phyloP scores from a whole-genome alignment of 805 yeast species.

The Zygoascus biomembranicola region DNA sequence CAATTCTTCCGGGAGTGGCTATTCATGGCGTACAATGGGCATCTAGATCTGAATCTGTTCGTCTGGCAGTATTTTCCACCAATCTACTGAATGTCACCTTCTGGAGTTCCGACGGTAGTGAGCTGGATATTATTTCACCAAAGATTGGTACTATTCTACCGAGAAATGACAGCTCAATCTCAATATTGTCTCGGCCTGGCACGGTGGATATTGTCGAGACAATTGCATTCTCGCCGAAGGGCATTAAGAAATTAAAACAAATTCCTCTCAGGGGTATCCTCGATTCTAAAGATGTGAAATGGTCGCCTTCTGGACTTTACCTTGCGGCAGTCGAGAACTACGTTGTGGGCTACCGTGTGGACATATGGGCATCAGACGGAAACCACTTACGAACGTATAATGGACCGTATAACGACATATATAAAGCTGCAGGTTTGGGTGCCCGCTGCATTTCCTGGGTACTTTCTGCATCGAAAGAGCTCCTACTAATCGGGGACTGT shows the following conservation, averaged over 20 bases:
- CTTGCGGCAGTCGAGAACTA: constrained; percentile 15
- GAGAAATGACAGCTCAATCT: not conserved
- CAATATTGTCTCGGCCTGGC: constrained; percentile 8
- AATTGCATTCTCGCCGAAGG: constrained; percentile 1
- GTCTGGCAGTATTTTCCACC: constrained; percentile 11
- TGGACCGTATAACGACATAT: constrained; percentile 3
- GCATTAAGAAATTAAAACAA: not conserved
- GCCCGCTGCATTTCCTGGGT: constrained; percentile 10
- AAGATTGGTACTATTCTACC: constrained; percentile 4
- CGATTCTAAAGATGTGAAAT: constrained; percentile 13
- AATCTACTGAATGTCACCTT: constrained; percentile 5
- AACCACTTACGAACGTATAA: constrained; percentile 6
- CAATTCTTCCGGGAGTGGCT: constrained; percentile 9
- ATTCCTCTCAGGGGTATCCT: constrained; percentile 7
- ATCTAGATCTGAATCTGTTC: constrained; percentile 11
- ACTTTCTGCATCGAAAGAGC: constrained; percentile 4
- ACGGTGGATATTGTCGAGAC: constrained; percentile 10
- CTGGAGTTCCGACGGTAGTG: constrained; percentile 18
- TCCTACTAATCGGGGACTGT: constrained; percentile 15
- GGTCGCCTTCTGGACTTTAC: constrained; percentile 15
- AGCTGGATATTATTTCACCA: constrained; percentile 10
- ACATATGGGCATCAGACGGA: constrained; percentile 14
- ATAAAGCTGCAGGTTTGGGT: constrained; percentile 6
- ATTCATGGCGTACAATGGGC: constrained; percentile 12
- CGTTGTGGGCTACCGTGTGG: constrained; percentile 12